Evolutionary conservation across 805 yeast genomes (phyloP).

Genomic region (Saccharomycopsis fibuligera): DNA sequence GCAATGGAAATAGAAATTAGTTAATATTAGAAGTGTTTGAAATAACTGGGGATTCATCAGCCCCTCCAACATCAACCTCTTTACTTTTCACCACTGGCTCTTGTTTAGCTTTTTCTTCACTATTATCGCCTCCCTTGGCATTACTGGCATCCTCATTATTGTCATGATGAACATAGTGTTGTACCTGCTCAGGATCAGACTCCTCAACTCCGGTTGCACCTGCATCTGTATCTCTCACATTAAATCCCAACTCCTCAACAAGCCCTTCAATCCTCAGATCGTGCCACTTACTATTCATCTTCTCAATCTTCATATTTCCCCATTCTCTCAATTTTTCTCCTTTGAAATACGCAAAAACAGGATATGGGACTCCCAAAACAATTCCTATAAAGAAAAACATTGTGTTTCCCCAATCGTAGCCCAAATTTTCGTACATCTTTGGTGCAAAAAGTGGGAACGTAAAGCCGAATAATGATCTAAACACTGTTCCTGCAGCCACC

Average conservation of each 20-base stretch:
- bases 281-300: conserved; percentile 39
- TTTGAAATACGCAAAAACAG: conserved; percentile 46
- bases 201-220: too few species aligned
- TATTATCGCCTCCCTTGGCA: background rate
- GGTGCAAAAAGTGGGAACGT: conserved; percentile 55
- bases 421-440: conserved; percentile 44
- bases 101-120: too few species aligned
- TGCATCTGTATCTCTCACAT: too few species aligned
- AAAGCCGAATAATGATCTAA: conserved; percentile 54
- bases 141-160: background rate
- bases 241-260: too few species aligned
- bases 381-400: conserved; percentile 47
- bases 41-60: too few species aligned
- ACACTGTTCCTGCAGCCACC: conserved; percentile 56
- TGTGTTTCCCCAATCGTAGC: conserved; percentile 50
- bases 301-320: conserved; percentile 47
- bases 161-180: background rate
- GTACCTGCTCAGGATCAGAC: background rate
- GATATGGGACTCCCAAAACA: conserved; percentile 58
- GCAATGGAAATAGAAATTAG: too few species aligned
- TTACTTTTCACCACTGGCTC: too few species aligned
- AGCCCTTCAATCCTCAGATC: conserved; percentile 30
- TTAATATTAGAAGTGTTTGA: too few species aligned
- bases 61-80: too few species aligned
- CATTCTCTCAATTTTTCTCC: conserved; percentile 56